Evolutionary conservation across 768 basidiomycete genomes (phyloP).

Genomic region (Mycena belliarum): DNA sequence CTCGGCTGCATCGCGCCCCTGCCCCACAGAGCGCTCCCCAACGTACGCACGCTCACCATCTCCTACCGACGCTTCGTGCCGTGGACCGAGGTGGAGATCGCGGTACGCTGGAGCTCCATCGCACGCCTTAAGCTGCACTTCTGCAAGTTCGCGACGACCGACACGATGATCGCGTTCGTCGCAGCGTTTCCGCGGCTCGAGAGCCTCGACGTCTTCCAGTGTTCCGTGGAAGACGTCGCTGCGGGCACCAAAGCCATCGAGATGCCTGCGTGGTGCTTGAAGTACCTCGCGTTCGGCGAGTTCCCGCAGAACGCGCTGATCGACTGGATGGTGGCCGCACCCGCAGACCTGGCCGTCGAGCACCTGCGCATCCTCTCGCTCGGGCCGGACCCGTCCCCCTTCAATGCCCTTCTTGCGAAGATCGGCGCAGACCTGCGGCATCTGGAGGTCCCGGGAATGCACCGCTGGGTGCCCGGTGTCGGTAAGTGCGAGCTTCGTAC

Average conservation of each 20-base stretch:
- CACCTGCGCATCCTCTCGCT: conserved; percentile 10
- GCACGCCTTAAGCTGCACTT: conserved; percentile 4
- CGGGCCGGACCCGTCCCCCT: neutral
- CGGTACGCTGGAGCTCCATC: neutral
- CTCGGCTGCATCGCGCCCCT: neutral
- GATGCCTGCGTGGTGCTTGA: conserved; percentile 4
- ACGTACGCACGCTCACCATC: conserved; percentile 3
- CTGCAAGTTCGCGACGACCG: neutral
- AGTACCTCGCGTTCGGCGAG: conserved; percentile 10
- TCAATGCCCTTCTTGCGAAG: conserved; percentile 7
- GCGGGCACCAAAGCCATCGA: neutral
- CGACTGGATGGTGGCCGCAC: conserved; percentile 4
- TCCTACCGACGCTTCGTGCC: neutral
- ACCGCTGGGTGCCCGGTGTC: neutral
- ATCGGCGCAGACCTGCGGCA: neutral
- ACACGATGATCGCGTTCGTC: conserved; percentile 8
- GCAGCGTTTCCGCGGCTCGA: conserved; percentile 4
- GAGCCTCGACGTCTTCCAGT: conserved; percentile 13
- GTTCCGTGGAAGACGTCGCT: neutral
- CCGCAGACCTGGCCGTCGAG: neutral
- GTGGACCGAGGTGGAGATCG: neutral
- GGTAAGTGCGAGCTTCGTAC: neutral
- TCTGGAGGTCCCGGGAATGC: conserved; percentile 8
- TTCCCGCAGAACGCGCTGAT: conserved; percentile 9
- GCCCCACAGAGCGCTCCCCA: neutral